These are phyloP conservation scores for Filobasidium wieringae DNA, from an alignment of 768 basidiomycete genomes.

Conservation along the genomic window DNA sequence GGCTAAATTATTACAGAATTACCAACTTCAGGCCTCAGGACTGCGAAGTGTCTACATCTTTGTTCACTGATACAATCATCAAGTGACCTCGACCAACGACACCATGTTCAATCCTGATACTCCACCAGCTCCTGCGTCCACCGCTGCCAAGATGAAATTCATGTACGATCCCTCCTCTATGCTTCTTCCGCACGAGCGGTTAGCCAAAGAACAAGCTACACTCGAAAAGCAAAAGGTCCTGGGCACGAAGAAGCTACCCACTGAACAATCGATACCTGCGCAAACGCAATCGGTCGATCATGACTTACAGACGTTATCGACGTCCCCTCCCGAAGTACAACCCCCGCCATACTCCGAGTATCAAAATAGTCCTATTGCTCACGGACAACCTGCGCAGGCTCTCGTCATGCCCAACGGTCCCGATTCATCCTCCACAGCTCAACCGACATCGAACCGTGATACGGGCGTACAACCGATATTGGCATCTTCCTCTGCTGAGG, in stretches of 20 bases:
- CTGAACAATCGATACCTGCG: not conserved
- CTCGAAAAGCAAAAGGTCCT: not conserved
- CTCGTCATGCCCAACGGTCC: not conserved
- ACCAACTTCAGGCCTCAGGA: too few relatives aligned
- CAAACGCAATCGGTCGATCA: not conserved
- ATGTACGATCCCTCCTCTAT: slow-evolving; percentile 6
- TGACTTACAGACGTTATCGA: not conserved
- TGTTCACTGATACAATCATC: too few relatives aligned
- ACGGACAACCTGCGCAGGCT: not conserved
- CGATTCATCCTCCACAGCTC: too few relatives aligned
- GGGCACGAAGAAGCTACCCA: not conserved
- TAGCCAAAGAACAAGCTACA: slow-evolving; percentile 1
- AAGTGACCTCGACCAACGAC: too few relatives aligned
- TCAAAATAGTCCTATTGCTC: too few relatives aligned
- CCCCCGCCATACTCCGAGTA: not conserved
- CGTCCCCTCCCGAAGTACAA: not conserved
- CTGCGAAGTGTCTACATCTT: too few relatives aligned
- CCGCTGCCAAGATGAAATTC: slow-evolving; percentile 2
- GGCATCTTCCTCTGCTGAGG: not conserved
- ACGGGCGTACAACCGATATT: not conserved
- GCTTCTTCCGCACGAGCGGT: slow-evolving; percentile 13
- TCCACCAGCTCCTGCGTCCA: not conserved
- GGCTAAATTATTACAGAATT: too few relatives aligned
- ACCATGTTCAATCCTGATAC: not conserved
- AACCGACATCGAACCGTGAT: too few relatives aligned